phyloP scores from a whole-genome alignment of 352 stramenopile species.

The Ophiocytium majus region DNA sequence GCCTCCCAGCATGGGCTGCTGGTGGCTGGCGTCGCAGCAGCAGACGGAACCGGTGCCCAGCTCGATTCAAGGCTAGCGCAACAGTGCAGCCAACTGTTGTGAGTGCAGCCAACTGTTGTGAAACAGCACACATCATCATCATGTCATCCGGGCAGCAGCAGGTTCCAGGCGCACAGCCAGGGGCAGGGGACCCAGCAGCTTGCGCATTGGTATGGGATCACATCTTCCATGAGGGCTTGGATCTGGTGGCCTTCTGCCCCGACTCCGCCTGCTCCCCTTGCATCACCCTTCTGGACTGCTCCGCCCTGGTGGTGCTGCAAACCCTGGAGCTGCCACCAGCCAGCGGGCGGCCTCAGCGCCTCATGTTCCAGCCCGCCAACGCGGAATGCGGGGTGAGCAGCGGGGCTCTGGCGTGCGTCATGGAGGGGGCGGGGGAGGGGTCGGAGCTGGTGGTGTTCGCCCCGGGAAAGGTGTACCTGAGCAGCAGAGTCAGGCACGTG shows the following conservation, averaged over 20 bases:
- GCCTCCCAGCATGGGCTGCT: no score
- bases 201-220: slow-evolving; percentile 34
- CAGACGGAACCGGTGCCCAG: no score
- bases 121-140: no score
- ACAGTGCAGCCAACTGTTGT: no score
- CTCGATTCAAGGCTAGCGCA: no score
- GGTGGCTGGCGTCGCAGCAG: no score
- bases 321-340: slow-evolving; percentile 32
- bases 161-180: no score
- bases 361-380: slow-evolving; percentile 43
- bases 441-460: slow-evolving; percentile 49
- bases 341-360: slow-evolving; percentile 20
- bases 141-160: no score
- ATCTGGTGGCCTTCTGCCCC: slow-evolving; percentile 35
- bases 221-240: slow-evolving; percentile 50
- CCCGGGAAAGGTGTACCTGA: slow-evolving; percentile 47
- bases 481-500: slow-evolving; percentile 43
- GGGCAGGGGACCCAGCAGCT: no score
- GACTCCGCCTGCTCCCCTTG: slow-evolving; percentile 21
- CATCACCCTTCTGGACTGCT: slow-evolving; percentile 47
- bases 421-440: slow-evolving; percentile 25
- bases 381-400: slow-evolving; percentile 43
- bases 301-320: slow-evolving; percentile 49
- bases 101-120: no score
- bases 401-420: slow-evolving; percentile 43